A percentile compares a stretch with the other conserved stretches of the same genome.
Conservation (phyloP, 208 protist genomes). For the Leishmania martiniquensis region DNA sequence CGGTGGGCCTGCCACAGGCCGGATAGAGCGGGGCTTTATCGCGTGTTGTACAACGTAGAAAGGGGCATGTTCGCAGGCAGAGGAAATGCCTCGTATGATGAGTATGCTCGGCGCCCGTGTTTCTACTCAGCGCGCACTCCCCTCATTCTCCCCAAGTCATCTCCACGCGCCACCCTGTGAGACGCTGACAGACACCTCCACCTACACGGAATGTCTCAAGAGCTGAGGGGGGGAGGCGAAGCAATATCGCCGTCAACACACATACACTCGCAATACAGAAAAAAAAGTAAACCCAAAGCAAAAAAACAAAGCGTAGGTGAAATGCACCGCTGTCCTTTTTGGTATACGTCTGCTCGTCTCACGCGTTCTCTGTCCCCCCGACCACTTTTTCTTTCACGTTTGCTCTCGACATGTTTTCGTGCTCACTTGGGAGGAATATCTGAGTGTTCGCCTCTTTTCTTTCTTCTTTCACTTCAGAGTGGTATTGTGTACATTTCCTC, state of each 20-base stretch:
- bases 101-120: no score
- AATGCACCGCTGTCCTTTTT: neutral
- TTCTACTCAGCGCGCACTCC: neutral
- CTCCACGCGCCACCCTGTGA: neutral
- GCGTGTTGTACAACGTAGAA: neutral
- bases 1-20: neutral
- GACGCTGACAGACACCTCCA: neutral
- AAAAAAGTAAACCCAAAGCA: no score
- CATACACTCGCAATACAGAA: neutral
- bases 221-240: neutral
- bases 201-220: neutral
- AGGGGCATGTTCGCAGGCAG: no score
- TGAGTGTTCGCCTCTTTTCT: neutral
- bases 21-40: neutral
- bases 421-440: no score
- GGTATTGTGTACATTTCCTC: no score
- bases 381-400: no score
- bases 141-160: neutral
- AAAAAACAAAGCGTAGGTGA: no score
- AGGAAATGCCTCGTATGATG: no score
- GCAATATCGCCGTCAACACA: neutral
- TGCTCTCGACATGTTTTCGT: slow-evolving; percentile 4
- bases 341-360: no score
- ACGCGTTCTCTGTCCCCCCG: no score
- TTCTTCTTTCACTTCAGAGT: no score